Base-by-base conservation (phyloP, 306 rosid species). In the Trifolium pratense region DNA sequence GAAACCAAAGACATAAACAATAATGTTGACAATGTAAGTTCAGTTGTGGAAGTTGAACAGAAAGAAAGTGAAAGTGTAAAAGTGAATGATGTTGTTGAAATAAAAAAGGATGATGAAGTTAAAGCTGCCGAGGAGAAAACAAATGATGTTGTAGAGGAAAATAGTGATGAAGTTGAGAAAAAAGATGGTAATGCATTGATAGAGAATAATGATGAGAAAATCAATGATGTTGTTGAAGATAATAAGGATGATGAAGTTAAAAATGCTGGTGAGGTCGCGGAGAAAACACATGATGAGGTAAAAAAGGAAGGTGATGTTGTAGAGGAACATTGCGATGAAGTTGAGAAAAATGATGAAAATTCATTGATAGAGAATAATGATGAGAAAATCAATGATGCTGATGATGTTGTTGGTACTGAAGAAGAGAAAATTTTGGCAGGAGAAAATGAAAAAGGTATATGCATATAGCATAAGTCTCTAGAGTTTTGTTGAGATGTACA, bases 381-480 rank as follows among this genome's bases (percentile, higher is more conserved):
- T 60, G 31, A 59, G 32, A 81, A 81, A 57, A 53, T 25, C 68
- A 73, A 68, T 74, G 60, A 14, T 49, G 51, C 39, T 36, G 2
- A 36, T 36, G 39, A 21, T 60, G 60, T 25, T 14, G 11, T 5
- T 21, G 60, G 0, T 43, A 25, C 6, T 21, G 40, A 10, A 57
- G 60, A 74, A 37, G 83, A 67, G 43, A 37, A 36, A 67, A 55
- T 9, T 1, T 18, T 53, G 12, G n/a, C 25, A 23, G 2, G 23
- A 18, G 74, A 82, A 78, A 53, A 46, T 51, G 78, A 46, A 73
- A 80, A 80, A 59, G 89, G 86, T 57, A 11, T 42, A 11, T 42
- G 17, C 13, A 36, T 5, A 57, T 51, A 17, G 21, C n/a, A 45
- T 45, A 14, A 43, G 12, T 12, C 49, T 11, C 2, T 9, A 39